Evolutionary conservation across 257 asterid genomes (phyloP).

Genomic region (Jasminum sambac): DNA sequence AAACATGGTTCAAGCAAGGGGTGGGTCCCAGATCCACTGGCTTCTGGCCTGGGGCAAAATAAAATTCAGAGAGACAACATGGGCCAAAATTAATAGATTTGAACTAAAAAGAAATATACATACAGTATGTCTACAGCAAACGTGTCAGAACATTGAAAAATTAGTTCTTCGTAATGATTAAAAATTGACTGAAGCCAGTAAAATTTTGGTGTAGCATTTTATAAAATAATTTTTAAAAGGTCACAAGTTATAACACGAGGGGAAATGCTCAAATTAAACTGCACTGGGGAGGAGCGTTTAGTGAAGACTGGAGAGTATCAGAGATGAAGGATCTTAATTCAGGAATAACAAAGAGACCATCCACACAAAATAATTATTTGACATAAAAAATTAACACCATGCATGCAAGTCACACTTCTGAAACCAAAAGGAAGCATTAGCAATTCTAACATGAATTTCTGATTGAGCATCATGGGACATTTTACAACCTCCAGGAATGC

Average conservation of each 20-base stretch:
- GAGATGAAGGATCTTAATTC: neutral
- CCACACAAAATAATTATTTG: neutral
- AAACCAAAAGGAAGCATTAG: neutral
- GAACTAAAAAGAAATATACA: neutral
- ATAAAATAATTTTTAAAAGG: neutral
- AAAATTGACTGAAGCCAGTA: neutral
- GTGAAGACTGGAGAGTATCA: neutral
- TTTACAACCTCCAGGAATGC: neutral
- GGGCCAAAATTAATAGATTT: neutral
- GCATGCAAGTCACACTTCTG: neutral
- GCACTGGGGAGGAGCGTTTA: neutral
- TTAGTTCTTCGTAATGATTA: neutral
- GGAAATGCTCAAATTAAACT: neutral
- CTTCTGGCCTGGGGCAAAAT: slow-evolving; percentile 52
- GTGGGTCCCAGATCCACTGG: slow-evolving; percentile 48
- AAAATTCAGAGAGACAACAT: neutral
- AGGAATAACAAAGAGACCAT: neutral
- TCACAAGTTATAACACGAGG: neutral
- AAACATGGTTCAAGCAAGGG: slow-evolving; percentile 90
- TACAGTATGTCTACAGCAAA: neutral
- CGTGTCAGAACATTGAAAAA: neutral
- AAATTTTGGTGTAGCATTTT: neutral
- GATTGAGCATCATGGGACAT: neutral
- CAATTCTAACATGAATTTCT: neutral
- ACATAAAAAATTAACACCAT: neutral